Conservation (phyloP, 768 basidiomycete genomes). For the Phanerochaete carnosa region DNA sequence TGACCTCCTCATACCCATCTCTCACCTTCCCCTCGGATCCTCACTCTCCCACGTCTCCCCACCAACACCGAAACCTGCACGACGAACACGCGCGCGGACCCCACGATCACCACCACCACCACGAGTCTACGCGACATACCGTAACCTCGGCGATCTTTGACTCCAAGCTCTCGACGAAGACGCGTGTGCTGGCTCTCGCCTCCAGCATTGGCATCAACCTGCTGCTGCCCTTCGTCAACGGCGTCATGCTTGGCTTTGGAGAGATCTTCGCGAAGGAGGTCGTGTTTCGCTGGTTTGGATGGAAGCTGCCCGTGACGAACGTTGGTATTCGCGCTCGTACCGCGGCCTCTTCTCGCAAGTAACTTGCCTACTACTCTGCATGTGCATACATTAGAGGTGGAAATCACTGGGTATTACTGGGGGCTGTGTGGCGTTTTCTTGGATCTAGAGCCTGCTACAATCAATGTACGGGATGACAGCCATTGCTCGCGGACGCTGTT, state of each 20-base stretch:
- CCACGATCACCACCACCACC: conserved; percentile 18
- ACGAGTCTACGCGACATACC: conserved; percentile 5
- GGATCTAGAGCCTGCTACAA: background rate
- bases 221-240: conserved; percentile 85
- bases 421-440: background rate
- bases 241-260: conserved; percentile 95
- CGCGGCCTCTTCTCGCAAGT: background rate
- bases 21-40: conserved; percentile 68
- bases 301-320: conserved; percentile 27
- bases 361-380: background rate
- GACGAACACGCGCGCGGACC: conserved; percentile 18
- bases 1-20: conserved; percentile 69
- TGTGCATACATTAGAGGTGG: background rate
- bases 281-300: conserved; percentile 51
- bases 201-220: conserved; percentile 83
- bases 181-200: conserved; percentile 64
- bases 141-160: conserved; percentile 59
- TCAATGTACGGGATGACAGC: background rate
- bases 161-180: conserved; percentile 57
- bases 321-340: conserved; percentile 9
- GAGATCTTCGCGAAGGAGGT: conserved; percentile 87
- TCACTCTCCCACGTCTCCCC: conserved; percentile 44
- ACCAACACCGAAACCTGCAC: conserved; percentile 21
- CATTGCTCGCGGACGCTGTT: background rate
- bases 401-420: background rate